A percentile compares a stretch with the other conserved stretches of the same genome.
Evolutionary conservation across 1,284 basidiomycete genomes (phyloP).

Genomic region (Cutaneotrichosporon mucoides): DNA sequence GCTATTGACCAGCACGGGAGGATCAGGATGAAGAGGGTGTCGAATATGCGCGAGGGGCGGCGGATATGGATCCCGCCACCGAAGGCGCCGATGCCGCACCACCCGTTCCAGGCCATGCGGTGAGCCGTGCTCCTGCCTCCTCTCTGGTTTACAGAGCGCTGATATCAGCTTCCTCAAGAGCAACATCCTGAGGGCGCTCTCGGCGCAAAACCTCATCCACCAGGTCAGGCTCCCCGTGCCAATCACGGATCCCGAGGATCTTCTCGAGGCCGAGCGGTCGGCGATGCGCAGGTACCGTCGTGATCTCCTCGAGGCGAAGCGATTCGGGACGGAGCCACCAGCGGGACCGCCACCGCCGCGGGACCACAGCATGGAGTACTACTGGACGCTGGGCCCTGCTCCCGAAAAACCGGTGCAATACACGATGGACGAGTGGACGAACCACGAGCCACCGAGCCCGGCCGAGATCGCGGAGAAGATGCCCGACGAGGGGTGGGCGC

Average conservation of each 20-base stretch:
- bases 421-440: neutral
- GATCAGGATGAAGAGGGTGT: conserved; percentile 30
- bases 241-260: conserved; percentile 22
- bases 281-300: conserved; percentile 2
- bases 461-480: conserved; percentile 6
- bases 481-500: conserved; percentile 11
- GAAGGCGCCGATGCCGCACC: conserved; percentile 21
- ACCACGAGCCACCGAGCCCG: neutral
- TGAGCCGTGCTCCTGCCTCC: conserved; percentile 8
- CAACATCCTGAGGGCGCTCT: conserved; percentile 24
- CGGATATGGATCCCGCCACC: conserved; percentile 28
- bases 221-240: conserved; percentile 16
- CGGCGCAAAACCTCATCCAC: conserved; percentile 25
- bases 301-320: conserved; percentile 7
- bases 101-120: conserved; percentile 29
- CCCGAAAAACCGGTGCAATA: neutral
- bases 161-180: conserved; percentile 8
- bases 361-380: conserved; percentile 16
- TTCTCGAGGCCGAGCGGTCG: conserved; percentile 14
- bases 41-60: conserved; percentile 29
- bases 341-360: conserved; percentile 12
- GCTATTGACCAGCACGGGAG: conserved; percentile 20
- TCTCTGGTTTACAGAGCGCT: too few relatives aligned
- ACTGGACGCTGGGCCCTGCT: conserved; percentile 23
- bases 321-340: conserved; percentile 9